These are phyloP conservation scores for Penicillium rolfsii DNA, from an alignment of 2,329 filamentous ascomycete species.

Conservation along the genomic window DNA sequence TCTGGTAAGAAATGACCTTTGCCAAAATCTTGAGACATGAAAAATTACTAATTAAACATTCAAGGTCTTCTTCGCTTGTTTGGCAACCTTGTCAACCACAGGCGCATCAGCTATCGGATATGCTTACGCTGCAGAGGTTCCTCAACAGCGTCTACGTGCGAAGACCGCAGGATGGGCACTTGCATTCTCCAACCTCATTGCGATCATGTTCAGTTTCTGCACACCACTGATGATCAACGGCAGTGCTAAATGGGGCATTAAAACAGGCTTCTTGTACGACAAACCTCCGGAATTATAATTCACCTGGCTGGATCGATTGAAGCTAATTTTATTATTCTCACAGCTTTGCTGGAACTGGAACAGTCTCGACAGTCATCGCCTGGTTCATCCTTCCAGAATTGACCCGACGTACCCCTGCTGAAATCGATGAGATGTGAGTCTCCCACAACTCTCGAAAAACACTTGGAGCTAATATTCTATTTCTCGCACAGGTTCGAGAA, in stretches of 20 bases:
- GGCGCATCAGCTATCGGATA: slow-evolving; percentile 50
- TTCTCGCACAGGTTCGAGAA: slow-evolving; percentile 37
- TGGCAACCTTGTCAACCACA: slow-evolving; percentile 49
- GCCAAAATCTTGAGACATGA: not conserved
- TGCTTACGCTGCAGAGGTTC: slow-evolving; percentile 49
- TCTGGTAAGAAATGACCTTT: slow-evolving; percentile 31
- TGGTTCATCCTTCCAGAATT: slow-evolving; percentile 59
- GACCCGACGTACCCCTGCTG: slow-evolving; percentile 51
- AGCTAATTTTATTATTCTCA: slow-evolving; percentile 13
- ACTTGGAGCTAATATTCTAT: not conserved
- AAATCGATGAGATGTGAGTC: slow-evolving; percentile 53
- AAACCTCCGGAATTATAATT: not conserved
- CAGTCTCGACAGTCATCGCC: slow-evolving; percentile 39
- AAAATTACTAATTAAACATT: not conserved
- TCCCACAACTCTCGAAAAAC: not conserved
- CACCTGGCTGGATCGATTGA: not conserved
- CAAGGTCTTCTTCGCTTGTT: slow-evolving; percentile 49
- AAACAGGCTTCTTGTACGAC: slow-evolving; percentile 51
- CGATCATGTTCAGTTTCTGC: slow-evolving; percentile 52
- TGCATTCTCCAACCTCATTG: slow-evolving; percentile 46
- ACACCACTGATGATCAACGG: slow-evolving; percentile 52
- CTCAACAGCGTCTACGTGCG: slow-evolving; percentile 47
- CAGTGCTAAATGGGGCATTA: slow-evolving; percentile 51
- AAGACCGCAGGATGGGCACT: slow-evolving; percentile 47
- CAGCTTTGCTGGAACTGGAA: slow-evolving; percentile 42